Evolutionary conservation across 2,329 filamentous ascomycete genomes (phyloP).

Genomic region (Coniella vitis): DNA sequence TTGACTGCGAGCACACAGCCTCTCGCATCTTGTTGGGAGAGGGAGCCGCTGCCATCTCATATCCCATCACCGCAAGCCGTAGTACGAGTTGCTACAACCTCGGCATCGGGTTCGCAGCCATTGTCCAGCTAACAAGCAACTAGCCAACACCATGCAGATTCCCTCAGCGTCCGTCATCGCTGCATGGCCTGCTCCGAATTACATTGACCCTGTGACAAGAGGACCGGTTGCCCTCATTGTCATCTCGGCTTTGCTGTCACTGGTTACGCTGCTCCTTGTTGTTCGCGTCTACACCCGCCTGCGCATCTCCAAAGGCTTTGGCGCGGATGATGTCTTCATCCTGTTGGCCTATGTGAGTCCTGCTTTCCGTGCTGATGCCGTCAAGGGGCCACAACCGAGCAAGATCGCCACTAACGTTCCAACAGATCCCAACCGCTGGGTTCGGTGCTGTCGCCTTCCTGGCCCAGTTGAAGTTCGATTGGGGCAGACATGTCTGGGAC

Average conservation of each 20-base stretch:
- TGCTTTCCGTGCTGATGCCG: not conserved
- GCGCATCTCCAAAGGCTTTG: slow-evolving; percentile 28
- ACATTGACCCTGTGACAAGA: slow-evolving; percentile 25
- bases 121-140: not conserved
- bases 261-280: slow-evolving; percentile 26
- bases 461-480: slow-evolving; percentile 22
- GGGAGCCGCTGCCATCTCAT: not conserved
- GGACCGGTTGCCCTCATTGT: slow-evolving; percentile 24
- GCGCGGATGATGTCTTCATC: slow-evolving; percentile 31
- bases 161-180: slow-evolving; percentile 19
- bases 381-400: not conserved
- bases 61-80: not conserved
- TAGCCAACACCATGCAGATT: slow-evolving; percentile 20
- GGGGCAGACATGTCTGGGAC: slow-evolving; percentile 30
- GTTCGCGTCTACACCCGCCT: slow-evolving; percentile 31
- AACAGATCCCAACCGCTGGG: slow-evolving; percentile 24
- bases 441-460: slow-evolving; percentile 26
- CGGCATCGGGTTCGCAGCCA: not conserved
- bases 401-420: slow-evolving; percentile 15
- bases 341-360: slow-evolving; percentile 28
- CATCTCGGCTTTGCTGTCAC: slow-evolving; percentile 20
- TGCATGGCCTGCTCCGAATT: slow-evolving; percentile 27
- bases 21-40: too few relatives aligned
- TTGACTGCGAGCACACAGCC: too few relatives aligned
- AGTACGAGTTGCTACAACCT: not conserved